phyloP scores from a whole-genome alignment of 1,284 basidiomycete genomes.

The Moniliophthora roreri region DNA sequence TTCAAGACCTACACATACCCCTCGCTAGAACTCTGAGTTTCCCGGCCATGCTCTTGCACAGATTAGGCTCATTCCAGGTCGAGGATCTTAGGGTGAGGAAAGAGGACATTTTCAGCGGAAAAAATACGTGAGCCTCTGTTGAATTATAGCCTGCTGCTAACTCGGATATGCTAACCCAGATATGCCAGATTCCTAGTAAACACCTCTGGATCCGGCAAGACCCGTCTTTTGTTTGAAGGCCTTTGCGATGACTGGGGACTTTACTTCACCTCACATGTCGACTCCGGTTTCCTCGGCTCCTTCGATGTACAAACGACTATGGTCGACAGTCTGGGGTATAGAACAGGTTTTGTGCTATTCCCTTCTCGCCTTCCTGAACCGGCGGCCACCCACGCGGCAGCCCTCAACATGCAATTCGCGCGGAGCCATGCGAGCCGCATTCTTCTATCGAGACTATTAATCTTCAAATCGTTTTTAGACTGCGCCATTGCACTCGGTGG shows the following conservation, averaged over 20 bases:
- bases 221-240: constrained; percentile 2
- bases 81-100: background rate
- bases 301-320: background rate
- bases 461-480: too few species aligned
- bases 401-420: background rate
- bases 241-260: constrained; percentile 6
- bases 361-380: background rate
- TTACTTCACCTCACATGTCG: constrained; percentile 2
- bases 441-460: too few species aligned
- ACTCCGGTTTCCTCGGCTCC: background rate
- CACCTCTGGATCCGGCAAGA: constrained; percentile 5
- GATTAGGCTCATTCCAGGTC: background rate
- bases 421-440: background rate
- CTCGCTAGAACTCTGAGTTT: too few species aligned
- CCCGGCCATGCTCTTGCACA: background rate
- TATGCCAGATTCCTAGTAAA: constrained; percentile 2
- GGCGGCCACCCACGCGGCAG: background rate
- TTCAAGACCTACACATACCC: too few species aligned
- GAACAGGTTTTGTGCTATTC: background rate
- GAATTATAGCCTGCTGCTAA: too few species aligned
- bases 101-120: background rate
- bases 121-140: background rate
- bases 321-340: background rate
- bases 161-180: too few species aligned
- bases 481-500: too few species aligned